These are phyloP conservation scores for Amoeboaphelidium protococcarum DNA, from an alignment of 371 early-diverging fungal genomes.

Conservation along the genomic window DNA sequence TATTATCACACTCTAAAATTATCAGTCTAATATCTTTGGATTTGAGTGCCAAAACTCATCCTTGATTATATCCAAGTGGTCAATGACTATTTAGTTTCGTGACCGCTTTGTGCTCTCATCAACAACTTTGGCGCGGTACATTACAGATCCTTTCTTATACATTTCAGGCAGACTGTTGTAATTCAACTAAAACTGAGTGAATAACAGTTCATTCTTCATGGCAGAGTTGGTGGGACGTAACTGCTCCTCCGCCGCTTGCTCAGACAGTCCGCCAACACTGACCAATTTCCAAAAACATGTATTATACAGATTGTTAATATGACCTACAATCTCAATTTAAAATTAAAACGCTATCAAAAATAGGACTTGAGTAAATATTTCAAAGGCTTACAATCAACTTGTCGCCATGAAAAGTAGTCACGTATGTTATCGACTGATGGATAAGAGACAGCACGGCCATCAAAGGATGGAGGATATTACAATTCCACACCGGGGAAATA, in stretches of 20 bases:
- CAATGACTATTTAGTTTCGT: conserved; percentile 19
- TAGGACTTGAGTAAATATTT: conserved; percentile 10
- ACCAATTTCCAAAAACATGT: conserved; percentile 82
- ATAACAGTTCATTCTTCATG: conserved; percentile 72
- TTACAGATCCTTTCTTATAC: conserved; percentile 56
- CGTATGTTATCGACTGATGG: conserved; percentile 46
- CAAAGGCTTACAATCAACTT: conserved; percentile 54
- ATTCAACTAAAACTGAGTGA: conserved; percentile 51
- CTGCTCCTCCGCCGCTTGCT: conserved; percentile 31
- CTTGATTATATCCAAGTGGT: conserved; percentile 60
- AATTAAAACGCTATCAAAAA: not conserved
- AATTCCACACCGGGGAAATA: conserved; percentile 33
- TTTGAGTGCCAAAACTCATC: conserved; percentile 49
- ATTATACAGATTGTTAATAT: conserved; percentile 70
- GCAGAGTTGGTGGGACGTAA: conserved; percentile 41
- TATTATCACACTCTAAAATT: too few species aligned
- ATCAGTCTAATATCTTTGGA: conserved; percentile 2
- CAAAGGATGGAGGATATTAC: conserved; percentile 62
- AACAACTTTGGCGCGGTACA: conserved; percentile 18
- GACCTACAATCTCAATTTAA: conserved; percentile 14
- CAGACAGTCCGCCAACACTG: conserved; percentile 23
- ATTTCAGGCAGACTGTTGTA: conserved; percentile 54
- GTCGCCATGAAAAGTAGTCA: conserved; percentile 83
- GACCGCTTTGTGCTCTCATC: conserved; percentile 1
- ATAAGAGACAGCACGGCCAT: conserved; percentile 63